Evolutionary conservation across 192 early-diverging fungal genomes (phyloP), one percentile per base, ranked within the genome.

Genomic region (Coemansia sp.): DNA sequence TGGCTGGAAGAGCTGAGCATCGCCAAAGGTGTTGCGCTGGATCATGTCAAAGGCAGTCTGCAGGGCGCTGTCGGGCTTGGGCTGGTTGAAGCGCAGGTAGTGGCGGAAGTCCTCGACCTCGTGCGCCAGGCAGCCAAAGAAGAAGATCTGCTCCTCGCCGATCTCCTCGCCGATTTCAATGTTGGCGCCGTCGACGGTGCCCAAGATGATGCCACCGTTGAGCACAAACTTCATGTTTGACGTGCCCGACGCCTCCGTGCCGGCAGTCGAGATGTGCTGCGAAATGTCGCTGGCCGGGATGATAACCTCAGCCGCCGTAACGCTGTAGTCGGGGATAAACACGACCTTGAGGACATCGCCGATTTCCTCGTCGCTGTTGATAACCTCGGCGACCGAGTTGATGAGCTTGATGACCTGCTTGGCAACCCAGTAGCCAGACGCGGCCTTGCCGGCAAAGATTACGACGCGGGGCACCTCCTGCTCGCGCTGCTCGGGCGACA

Each of bases 211-310:
- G 68, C 97, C 97, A 68, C 97, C 96, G 81, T 99, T 99, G 47
- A 99, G 82, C 52, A 98, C 96, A 88, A 99, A 99, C 88, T 99
- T 98, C 96, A 99, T 99, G 88, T 99, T 99, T 20, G 96, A 97
- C 10, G 97, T 99, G 57, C 97, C 97, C 20, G 96, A 97, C 20
- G 96, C 97, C 83, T 99, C 97, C 12, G 96, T 99, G 66, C 97
- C 97, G 18, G 97, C 97, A 5, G 96, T 98, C 29, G 97, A 99
- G 78, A 99, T 99, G 84, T 99, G 97, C 88, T 99, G 97, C 50
- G 97, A 99, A 68, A 99, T 95, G 85, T 99, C 97, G 70, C 93
- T 96, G 46, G 97, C 97, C 3, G 97, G 97, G 77, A 96, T 91
- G 68, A 99, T 93, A 66, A 95, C 86, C 87, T 98, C 97, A 34